Conservation (phyloP, 129 eudicot species). For the Flaveria trinervia region DNA sequence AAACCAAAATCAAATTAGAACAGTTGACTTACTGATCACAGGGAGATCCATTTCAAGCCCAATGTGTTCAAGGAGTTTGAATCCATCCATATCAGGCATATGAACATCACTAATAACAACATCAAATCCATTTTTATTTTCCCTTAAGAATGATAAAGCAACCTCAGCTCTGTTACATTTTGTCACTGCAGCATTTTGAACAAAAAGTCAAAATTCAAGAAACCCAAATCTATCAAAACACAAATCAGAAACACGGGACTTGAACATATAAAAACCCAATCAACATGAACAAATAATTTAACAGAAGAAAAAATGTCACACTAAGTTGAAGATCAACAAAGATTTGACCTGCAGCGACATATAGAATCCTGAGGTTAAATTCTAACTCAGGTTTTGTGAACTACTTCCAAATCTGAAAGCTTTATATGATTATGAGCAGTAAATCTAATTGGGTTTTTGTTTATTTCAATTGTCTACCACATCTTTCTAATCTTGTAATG, state of each 20-base stretch:
- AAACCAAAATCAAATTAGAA: slow-evolving; percentile 21
- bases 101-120: slow-evolving; percentile 71
- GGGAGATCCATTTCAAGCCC: slow-evolving; percentile 75
- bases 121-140: slow-evolving; percentile 58
- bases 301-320: slow-evolving; percentile 7
- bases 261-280: background rate
- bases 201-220: slow-evolving; percentile 15
- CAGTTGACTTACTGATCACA: slow-evolving; percentile 59
- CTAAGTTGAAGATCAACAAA: slow-evolving; percentile 8
- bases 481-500: too few species aligned
- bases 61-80: slow-evolving; percentile 69
- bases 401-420: too few species aligned
- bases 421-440: too few species aligned
- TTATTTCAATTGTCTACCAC: too few species aligned
- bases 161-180: slow-evolving; percentile 51
- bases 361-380: too few species aligned
- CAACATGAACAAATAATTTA: background rate
- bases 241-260: background rate
- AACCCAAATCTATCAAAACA: slow-evolving; percentile 6
- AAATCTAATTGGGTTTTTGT: too few species aligned
- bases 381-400: too few species aligned
- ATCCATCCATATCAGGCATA: slow-evolving; percentile 80
- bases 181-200: slow-evolving; percentile 45
- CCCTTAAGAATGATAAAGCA: slow-evolving; percentile 52
- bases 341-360: slow-evolving; percentile 5